Conservation (phyloP, 2,329 filamentous ascomycete species). For the Colletotrichum costaricense region DNA sequence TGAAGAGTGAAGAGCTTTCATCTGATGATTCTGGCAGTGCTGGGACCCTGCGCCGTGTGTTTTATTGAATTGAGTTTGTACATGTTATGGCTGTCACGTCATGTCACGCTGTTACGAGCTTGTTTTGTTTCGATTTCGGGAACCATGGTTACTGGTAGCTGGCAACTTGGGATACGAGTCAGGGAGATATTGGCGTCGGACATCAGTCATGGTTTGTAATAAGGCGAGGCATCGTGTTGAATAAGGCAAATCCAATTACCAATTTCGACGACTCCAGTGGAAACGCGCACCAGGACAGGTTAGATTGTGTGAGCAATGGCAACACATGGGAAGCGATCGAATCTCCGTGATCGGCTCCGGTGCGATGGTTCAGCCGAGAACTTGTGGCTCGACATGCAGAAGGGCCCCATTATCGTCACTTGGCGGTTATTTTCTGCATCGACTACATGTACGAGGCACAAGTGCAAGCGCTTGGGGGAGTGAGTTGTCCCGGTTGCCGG, state of each 20-base stretch:
- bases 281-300: not conserved
- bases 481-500: constrained; percentile 25
- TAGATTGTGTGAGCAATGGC: not conserved
- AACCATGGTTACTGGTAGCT: not conserved
- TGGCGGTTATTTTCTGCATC: not conserved
- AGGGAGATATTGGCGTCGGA: constrained; percentile 10
- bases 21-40: not conserved
- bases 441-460: not conserved
- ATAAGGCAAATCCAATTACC: not conserved
- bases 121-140: not conserved
- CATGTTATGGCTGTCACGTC: constrained; percentile 1
- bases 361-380: constrained; percentile 8
- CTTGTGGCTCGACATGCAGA: not conserved
- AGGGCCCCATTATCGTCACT: not conserved
- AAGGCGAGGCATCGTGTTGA: not conserved
- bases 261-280: not conserved
- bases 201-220: constrained; percentile 17
- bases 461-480: not conserved
- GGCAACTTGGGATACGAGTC: not conserved
- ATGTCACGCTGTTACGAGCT: not conserved
- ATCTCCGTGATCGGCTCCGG: constrained; percentile 12
- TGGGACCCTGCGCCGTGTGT: not conserved
- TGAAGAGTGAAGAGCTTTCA: constrained; percentile 20
- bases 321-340: not conserved
- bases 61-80: not conserved